These are phyloP conservation scores for Penicillium desertorum DNA, from an alignment of 495 filamentous ascomycete species.

Conservation along the genomic window DNA sequence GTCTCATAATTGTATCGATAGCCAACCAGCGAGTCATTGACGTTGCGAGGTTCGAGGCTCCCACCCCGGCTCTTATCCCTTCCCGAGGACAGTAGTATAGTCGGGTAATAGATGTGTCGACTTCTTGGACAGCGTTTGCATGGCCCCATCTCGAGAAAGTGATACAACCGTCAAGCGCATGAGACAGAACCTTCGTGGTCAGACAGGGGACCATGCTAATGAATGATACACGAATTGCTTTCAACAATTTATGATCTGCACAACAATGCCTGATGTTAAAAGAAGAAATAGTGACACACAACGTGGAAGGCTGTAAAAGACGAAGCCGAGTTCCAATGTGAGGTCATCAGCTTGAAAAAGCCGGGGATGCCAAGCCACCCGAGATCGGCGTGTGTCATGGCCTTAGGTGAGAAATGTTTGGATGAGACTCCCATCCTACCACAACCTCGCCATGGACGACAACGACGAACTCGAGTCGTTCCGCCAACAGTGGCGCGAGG, in stretches of 20 bases:
- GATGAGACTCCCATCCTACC: not conserved
- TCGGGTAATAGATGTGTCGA: too few species aligned
- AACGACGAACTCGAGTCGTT: slow-evolving; percentile 78
- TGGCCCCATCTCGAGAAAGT: too few species aligned
- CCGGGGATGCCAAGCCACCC: not conserved
- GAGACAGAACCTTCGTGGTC: too few species aligned
- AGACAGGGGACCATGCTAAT: too few species aligned
- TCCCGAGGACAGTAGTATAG: too few species aligned
- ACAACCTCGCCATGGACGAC: slow-evolving; percentile 50
- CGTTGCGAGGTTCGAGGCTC: too few species aligned
- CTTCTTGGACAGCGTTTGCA: too few species aligned
- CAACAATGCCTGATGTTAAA: not conserved
- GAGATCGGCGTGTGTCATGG: not conserved
- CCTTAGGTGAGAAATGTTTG: not conserved
- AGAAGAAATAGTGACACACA: not conserved
- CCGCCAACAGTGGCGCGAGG: slow-evolving; percentile 78
- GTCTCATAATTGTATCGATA: too few species aligned
- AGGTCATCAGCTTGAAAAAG: not conserved
- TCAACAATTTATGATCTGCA: not conserved
- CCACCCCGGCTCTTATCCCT: too few species aligned
- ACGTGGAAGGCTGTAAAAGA: not conserved
- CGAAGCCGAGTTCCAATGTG: not conserved
- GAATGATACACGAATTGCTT: too few species aligned
- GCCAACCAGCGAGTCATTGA: too few species aligned
- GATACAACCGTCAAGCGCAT: too few species aligned